Conservation (phyloP, 2,329 filamentous ascomycete genomes). For the Rutstroemia sp. region DNA sequence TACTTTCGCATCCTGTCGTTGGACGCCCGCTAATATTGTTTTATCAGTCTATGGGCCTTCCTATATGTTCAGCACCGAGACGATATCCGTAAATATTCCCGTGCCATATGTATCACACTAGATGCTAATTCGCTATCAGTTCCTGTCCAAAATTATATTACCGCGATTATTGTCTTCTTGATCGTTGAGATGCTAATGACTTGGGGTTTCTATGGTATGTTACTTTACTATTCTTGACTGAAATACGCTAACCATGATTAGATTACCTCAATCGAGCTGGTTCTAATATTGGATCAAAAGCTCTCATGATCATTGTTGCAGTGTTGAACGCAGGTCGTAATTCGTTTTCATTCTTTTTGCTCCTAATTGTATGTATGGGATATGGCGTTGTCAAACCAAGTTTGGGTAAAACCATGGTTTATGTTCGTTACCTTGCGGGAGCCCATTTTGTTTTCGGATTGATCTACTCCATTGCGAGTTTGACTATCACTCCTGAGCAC, state of each 20-base stretch:
- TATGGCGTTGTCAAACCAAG: constrained; percentile 96
- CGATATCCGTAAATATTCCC: constrained; percentile 63
- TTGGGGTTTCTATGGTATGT: constrained; percentile 87
- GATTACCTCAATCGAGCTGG: constrained; percentile 92
- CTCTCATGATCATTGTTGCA: constrained; percentile 83
- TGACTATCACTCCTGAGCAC: constrained; percentile 81
- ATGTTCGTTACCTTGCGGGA: constrained; percentile 82
- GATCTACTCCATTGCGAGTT: constrained; percentile 83
- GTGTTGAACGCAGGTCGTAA: constrained; percentile 90
- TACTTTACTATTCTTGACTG: not conserved
- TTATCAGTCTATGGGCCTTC: constrained; percentile 74
- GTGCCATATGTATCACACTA: not conserved
- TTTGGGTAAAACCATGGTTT: constrained; percentile 88
- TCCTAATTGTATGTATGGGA: constrained; percentile 98
- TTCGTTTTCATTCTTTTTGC: constrained; percentile 95
- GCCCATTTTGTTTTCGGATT: constrained; percentile 93
- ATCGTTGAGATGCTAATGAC: constrained; percentile 97
- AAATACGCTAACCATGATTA: constrained; percentile 35
- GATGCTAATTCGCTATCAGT: constrained; percentile 45
- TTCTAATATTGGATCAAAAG: constrained; percentile 73
- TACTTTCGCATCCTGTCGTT: constrained; percentile 6
- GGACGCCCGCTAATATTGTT: constrained; percentile 6
- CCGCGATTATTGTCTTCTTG: constrained; percentile 88
- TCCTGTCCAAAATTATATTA: constrained; percentile 98
- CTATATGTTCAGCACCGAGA: constrained; percentile 89